Evolutionary conservation across 768 basidiomycete species (phyloP).

Genomic region (Russula sp.): DNA sequence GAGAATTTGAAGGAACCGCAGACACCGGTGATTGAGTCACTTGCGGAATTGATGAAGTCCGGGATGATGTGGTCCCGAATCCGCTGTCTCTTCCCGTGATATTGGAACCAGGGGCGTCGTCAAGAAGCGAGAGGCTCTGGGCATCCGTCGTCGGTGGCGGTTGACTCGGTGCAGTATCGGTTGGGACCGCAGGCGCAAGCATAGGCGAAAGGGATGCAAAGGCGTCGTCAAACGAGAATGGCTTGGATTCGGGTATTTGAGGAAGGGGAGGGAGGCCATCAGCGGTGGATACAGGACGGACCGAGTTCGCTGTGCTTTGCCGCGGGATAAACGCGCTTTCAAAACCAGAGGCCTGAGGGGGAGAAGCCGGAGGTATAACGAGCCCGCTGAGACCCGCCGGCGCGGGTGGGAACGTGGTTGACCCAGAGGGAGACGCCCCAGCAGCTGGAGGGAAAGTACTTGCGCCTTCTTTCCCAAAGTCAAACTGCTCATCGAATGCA

Average conservation of each 20-base stretch:
- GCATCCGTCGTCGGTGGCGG: background rate
- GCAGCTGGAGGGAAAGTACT: background rate
- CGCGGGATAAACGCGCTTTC: constrained; percentile 32
- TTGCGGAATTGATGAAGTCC: constrained; percentile 29
- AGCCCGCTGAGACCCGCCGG: background rate
- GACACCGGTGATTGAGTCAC: constrained; percentile 29
- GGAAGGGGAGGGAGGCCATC: constrained; percentile 16
- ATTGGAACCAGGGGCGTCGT: constrained; percentile 40
- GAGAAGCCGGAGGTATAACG: background rate
- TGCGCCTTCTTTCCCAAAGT: constrained; percentile 41
- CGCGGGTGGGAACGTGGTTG: constrained; percentile 17
- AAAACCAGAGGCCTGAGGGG: constrained; percentile 28
- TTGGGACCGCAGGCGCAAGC: constrained; percentile 13
- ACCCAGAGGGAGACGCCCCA: background rate
- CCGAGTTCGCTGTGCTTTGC: constrained; percentile 6
- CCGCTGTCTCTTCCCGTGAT: constrained; percentile 29
- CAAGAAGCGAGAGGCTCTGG: constrained; percentile 39
- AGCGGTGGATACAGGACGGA: constrained; percentile 8
- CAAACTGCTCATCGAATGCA: constrained; percentile 61
- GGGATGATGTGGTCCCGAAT: constrained; percentile 34
- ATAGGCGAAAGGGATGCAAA: constrained; percentile 4
- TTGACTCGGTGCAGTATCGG: constrained; percentile 16
- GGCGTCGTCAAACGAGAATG: constrained; percentile 16
- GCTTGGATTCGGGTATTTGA: constrained; percentile 14
- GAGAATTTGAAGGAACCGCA: constrained; percentile 38